phyloP scores from a whole-genome alignment of 1,139 yeast genomes.

The Zygosaccharomyces pseudobailii region DNA sequence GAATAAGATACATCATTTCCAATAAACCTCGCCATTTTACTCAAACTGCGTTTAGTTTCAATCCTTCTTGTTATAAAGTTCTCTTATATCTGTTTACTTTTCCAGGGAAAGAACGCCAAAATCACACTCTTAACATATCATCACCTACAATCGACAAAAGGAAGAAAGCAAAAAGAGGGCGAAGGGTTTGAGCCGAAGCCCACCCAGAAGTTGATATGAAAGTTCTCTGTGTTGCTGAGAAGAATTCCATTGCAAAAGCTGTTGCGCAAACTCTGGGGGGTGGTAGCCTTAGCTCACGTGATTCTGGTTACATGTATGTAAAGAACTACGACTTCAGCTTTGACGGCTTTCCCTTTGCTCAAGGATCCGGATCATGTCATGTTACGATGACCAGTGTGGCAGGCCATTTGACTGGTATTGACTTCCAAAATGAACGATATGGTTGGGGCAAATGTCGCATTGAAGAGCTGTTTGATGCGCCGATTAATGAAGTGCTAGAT shows the following conservation, averaged over 20 bases:
- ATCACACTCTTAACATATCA: neutral
- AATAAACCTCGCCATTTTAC: too few relatives aligned
- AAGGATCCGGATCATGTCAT: constrained; percentile 47
- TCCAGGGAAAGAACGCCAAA: constrained; percentile 5
- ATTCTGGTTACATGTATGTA: constrained; percentile 56
- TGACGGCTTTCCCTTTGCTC: constrained; percentile 43
- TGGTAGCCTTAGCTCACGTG: constrained; percentile 49
- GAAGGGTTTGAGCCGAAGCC: neutral
- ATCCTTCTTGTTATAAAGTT: too few relatives aligned
- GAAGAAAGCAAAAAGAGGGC: neutral
- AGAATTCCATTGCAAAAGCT: constrained; percentile 89
- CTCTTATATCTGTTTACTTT: neutral
- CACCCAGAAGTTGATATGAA: constrained; percentile 42
- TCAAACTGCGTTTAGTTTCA: too few relatives aligned
- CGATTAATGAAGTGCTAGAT: constrained; percentile 44
- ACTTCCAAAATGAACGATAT: constrained; percentile 51
- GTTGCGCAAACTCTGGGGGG: constrained; percentile 76
- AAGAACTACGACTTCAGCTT: constrained; percentile 77
- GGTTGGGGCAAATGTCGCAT: constrained; percentile 70
- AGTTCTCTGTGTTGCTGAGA: constrained; percentile 93
- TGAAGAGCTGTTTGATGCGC: constrained; percentile 64
- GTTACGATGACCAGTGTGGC: constrained; percentile 90
- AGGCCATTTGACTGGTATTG: constrained; percentile 72
- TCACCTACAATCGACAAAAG: neutral
- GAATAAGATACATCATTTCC: too few relatives aligned